Conservation (phyloP, 805 yeast species). For the Cyberlindnera galapagoensis region DNA sequence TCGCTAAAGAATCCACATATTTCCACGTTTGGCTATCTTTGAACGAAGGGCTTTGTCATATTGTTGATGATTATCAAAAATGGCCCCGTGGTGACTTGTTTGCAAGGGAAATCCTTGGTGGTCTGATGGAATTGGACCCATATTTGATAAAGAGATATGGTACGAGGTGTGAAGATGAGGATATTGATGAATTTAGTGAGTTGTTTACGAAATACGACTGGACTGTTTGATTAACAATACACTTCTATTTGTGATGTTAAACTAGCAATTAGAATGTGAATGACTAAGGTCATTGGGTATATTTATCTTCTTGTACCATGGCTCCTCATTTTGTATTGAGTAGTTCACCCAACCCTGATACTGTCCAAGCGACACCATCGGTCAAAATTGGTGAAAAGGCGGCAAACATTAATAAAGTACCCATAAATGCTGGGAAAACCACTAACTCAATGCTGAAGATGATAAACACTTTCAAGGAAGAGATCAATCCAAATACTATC, state of each 20-base stretch:
- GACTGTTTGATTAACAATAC: too few species aligned
- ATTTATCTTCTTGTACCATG: too few species aligned
- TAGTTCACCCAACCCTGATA: too few species aligned
- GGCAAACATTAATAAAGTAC: slow-evolving; percentile 60
- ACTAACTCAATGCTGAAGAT: slow-evolving; percentile 74
- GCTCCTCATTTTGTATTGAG: too few species aligned
- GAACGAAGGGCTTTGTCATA: slow-evolving; percentile 46
- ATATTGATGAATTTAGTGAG: slow-evolving; percentile 11
- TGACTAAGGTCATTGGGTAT: too few species aligned
- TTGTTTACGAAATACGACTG: slow-evolving; percentile 15
- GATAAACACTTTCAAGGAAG: slow-evolving; percentile 67
- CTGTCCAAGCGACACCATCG: background rate
- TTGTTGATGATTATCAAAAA: slow-evolving; percentile 31
- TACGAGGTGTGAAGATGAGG: slow-evolving; percentile 8
- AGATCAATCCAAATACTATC: slow-evolving; percentile 44
- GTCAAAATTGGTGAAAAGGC: slow-evolving; percentile 54
- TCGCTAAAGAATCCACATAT: slow-evolving; percentile 43
- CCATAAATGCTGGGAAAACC: slow-evolving; percentile 85
- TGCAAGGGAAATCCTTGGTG: slow-evolving; percentile 41
- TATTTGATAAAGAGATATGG: slow-evolving; percentile 29
- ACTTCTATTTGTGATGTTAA: too few species aligned
- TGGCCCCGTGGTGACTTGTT: slow-evolving; percentile 45
- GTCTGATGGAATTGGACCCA: slow-evolving; percentile 34
- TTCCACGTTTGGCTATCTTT: slow-evolving; percentile 44
- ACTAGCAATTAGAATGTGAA: too few species aligned